These are phyloP conservation scores for Lanmaoa pseudosensibilis DNA, from an alignment of 768 basidiomycete genomes.

Conservation along the genomic window DNA sequence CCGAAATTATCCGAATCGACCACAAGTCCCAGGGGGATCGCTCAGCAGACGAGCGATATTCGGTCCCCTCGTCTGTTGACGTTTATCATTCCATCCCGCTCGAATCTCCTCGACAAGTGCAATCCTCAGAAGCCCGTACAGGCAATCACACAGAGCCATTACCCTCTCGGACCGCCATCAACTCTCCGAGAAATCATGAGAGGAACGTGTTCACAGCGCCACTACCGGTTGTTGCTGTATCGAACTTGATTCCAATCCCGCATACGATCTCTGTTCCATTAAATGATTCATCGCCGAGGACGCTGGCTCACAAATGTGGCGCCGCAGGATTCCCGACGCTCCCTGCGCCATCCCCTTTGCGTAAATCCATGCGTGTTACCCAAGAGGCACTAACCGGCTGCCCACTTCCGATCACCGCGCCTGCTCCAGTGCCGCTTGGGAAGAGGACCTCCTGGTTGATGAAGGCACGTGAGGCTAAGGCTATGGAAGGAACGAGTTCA, in stretches of 20 bases:
- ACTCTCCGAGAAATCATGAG: constrained; percentile 7
- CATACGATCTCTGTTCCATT: constrained; percentile 36
- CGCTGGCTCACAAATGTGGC: constrained; percentile 39
- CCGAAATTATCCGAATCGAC: not conserved
- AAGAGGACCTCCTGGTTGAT: constrained; percentile 82
- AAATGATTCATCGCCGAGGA: constrained; percentile 33
- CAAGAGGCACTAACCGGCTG: constrained; percentile 44
- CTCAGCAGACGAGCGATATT: constrained; percentile 17
- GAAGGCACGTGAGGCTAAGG: constrained; percentile 73
- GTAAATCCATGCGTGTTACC: constrained; percentile 59
- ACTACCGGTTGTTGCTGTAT: constrained; percentile 17
- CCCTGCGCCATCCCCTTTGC: constrained; percentile 66
- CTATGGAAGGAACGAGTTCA: constrained; percentile 51
- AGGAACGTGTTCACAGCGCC: constrained; percentile 27
- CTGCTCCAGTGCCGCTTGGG: constrained; percentile 40
- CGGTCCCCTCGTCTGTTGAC: constrained; percentile 32
- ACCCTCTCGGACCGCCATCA: constrained; percentile 6
- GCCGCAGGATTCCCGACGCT: constrained; percentile 57
- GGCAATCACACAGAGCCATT: constrained; percentile 21
- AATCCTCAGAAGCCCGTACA: not conserved
- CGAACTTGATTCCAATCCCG: constrained; percentile 3
- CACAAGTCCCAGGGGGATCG: constrained; percentile 7
- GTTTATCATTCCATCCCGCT: constrained; percentile 41
- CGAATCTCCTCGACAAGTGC: constrained; percentile 33
- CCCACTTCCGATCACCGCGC: constrained; percentile 38